Conservation (phyloP, 352 stramenopile species). For the Phytophthora fragariaefolia region DNA sequence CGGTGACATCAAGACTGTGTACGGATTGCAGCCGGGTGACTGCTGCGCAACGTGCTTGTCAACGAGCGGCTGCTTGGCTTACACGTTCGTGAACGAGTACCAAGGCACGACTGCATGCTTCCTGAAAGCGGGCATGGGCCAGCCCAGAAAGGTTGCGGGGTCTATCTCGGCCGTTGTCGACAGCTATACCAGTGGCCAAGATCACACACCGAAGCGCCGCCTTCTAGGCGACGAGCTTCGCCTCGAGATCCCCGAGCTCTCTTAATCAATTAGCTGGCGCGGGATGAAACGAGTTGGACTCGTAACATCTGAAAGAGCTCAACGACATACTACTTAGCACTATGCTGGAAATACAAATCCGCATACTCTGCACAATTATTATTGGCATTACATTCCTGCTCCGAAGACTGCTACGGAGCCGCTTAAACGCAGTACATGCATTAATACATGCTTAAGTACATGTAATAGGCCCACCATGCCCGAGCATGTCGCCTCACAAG, state of each 20-base stretch:
- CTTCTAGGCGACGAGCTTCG: neutral
- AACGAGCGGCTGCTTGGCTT: slow-evolving; percentile 52
- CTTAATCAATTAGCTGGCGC: neutral
- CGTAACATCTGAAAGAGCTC: too few relatives aligned
- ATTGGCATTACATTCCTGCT: too few relatives aligned
- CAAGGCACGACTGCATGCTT: slow-evolving; percentile 42
- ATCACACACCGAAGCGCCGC: slow-evolving; percentile 17
- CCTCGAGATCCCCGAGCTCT: slow-evolving; percentile 1
- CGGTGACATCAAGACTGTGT: slow-evolving; percentile 50
- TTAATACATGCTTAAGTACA: too few relatives aligned
- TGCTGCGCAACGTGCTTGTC: slow-evolving; percentile 54
- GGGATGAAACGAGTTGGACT: too few relatives aligned
- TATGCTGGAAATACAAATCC: too few relatives aligned
- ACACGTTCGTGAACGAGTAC: slow-evolving; percentile 57
- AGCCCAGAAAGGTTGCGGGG: slow-evolving; percentile 32
- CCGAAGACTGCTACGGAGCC: too few relatives aligned
- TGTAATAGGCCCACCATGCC: too few relatives aligned
- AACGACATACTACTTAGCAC: too few relatives aligned
- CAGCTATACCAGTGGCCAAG: slow-evolving; percentile 33
- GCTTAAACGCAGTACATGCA: too few relatives aligned
- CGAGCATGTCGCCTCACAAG: too few relatives aligned
- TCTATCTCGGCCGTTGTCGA: slow-evolving; percentile 46
- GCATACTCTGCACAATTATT: too few relatives aligned
- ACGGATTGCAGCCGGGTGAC: slow-evolving; percentile 33
- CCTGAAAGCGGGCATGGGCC: slow-evolving; percentile 45